Base-by-base conservation (phyloP, 1,284 basidiomycete genomes). In the Caloboletus inedulis region DNA sequence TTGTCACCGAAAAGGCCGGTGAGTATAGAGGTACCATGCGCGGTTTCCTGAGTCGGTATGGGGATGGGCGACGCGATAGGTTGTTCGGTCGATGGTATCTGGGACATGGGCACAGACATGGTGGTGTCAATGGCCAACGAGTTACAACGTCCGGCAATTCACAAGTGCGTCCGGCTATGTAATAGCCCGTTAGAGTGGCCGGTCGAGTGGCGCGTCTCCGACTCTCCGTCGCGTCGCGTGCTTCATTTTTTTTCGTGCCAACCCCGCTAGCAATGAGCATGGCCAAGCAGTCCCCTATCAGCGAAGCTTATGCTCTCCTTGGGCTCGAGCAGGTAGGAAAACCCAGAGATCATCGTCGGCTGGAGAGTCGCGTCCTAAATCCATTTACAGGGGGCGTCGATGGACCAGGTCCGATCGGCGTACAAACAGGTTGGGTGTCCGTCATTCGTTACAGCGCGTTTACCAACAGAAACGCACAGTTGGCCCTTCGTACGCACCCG, bases 401-500 rank as follows among this genome's bases (percentile, higher is more conserved):
- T 86, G 42, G 86, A 89, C 33, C 67, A 72, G 19, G 81, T 89
- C 47, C 87, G 83, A 68, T 74, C 70, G 44, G 75, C 80, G 3
- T 89, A 89, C 73, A 87, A 79, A 65, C 80, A 83, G 75, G 85
- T 83, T 23, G 56, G 43, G 68, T 58, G 31, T 21, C 46, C 14
- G 16, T 44, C 44, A 9, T 19, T 33, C 21, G 18, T 18, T 43
- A 27, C 47, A 34, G 49, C 44, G 18, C 39, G 23, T 42, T 49
- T 49, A 34, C 43, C 50, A 18, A 53, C 21, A 14, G 41, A 33
- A 49, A 43, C 48, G 12, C 52, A n/a, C 56, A 87, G 84, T 68
- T 81, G 51, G 85, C 85, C 9, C 72, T 89, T 27, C 75, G 75
- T 31, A 84, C 80, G 0, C 87, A 89, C 67, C 87, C 87, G 7